Evolutionary conservation across 345 rosid genomes (phyloP).

Genomic region (Gossypium ekmanianum): DNA sequence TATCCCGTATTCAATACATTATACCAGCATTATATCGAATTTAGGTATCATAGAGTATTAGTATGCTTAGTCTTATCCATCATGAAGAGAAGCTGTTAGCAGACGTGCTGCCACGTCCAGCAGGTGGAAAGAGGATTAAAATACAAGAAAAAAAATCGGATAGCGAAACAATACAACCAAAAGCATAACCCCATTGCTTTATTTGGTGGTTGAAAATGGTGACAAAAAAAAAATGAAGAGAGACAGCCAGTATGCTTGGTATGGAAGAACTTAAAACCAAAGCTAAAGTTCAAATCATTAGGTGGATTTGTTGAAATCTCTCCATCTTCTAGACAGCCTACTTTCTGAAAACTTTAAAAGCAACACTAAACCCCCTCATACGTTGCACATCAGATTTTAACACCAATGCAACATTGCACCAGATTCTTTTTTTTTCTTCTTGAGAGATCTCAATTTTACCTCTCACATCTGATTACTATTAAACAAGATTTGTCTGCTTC

Average conservation of each 20-base stretch:
- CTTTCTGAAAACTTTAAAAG: not conserved
- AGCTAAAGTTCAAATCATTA: slow-evolving; percentile 34
- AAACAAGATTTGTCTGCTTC: not conserved
- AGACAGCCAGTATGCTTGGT: slow-evolving; percentile 28
- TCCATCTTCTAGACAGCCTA: slow-evolving; percentile 27
- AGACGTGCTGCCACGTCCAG: no score
- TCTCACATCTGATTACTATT: no score
- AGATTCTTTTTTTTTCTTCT: not conserved
- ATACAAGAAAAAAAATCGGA: not conserved
- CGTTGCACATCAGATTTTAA: not conserved
- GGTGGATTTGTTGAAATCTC: slow-evolving; percentile 50
- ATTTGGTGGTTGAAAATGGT: slow-evolving; percentile 3
- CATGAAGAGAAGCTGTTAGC: not conserved
- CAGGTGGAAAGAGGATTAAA: not conserved
- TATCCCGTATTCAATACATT: no score
- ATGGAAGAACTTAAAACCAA: slow-evolving; percentile 33
- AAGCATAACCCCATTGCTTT: not conserved
- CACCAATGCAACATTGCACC: not conserved
- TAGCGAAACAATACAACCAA: not conserved
- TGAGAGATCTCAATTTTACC: not conserved
- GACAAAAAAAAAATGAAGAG: not conserved
- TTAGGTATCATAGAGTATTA: no score
- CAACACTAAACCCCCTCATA: not conserved
- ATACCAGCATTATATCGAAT: no score
- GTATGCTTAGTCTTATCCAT: no score